Evolutionary conservation across 2,329 filamentous ascomycete species (phyloP).

Genomic region (Cladosporium sp.): DNA sequence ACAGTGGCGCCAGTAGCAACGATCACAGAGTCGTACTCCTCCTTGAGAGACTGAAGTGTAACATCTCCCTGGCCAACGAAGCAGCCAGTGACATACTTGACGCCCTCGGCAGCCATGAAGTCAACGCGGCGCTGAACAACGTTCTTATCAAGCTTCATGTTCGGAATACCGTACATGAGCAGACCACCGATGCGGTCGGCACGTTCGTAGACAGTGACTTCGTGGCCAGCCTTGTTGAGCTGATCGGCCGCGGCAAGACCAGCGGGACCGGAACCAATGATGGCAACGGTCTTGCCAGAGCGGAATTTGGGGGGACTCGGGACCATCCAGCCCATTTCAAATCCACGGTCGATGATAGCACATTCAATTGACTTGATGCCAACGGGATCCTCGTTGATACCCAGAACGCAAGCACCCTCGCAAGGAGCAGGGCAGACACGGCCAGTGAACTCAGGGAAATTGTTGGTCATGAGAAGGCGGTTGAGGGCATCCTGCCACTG

Average conservation of each 20-base stretch:
- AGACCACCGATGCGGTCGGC: constrained; percentile 86
- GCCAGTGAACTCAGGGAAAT: constrained; percentile 96
- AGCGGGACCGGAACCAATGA: constrained; percentile 88
- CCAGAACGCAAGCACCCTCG: constrained; percentile 90
- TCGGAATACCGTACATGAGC: constrained; percentile 97
- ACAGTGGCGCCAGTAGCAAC: constrained; percentile 92
- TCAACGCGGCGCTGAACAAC: constrained; percentile 93
- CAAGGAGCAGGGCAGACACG: constrained; percentile 96
- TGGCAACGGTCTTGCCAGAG: constrained; percentile 80
- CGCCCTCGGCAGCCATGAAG: constrained; percentile 86
- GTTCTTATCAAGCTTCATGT: constrained; percentile 99
- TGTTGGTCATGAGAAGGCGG: constrained; percentile 91
- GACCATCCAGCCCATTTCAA: constrained; percentile 98
- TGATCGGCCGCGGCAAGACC: constrained; percentile 89
- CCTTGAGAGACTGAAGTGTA: constrained; percentile 67
- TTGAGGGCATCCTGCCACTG: constrained; percentile 92
- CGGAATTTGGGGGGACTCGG: constrained; percentile 72
- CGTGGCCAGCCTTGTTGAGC: constrained; percentile 87
- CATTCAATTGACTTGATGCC: constrained; percentile 99
- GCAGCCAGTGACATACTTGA: constrained; percentile 75
- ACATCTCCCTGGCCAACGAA: constrained; percentile 69
- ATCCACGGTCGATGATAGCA: constrained; percentile 94
- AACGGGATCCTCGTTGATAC: constrained; percentile 94
- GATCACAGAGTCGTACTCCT: constrained; percentile 75
- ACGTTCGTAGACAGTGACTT: constrained; percentile 87